A percentile compares a stretch with the other conserved stretches of the same genome.
phyloP scores from a whole-genome alignment of 345 rosid species.

The Orychophragmus violaceus region DNA sequence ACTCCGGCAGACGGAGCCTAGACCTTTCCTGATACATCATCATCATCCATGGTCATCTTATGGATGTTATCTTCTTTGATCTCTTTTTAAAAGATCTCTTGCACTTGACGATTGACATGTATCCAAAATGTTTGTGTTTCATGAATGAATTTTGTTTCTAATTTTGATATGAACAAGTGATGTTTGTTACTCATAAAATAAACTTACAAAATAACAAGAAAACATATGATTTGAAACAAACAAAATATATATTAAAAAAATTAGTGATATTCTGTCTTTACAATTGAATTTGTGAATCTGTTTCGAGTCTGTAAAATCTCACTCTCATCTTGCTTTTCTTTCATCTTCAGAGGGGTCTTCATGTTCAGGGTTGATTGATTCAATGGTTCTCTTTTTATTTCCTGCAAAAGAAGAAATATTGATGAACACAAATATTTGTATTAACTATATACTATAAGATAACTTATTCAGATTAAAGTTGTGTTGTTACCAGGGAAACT shows the following conservation, averaged over 20 bases:
- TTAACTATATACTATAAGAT: not conserved
- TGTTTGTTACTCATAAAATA: slow-evolving; percentile 4
- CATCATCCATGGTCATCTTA: slow-evolving; percentile 15
- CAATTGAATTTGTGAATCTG: not conserved
- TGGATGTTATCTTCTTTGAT: not conserved
- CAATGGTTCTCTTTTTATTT: slow-evolving; percentile 14
- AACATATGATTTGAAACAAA: slow-evolving; percentile 12
- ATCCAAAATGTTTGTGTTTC: slow-evolving; percentile 11
- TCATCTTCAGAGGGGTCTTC: not conserved
- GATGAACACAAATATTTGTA: not conserved
- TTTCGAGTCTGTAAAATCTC: not conserved
- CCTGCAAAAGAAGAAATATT: slow-evolving; percentile 10
- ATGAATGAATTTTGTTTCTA: not conserved
- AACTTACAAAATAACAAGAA: slow-evolving; percentile 5
- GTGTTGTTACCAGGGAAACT: slow-evolving; percentile 77
- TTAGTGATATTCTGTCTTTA: not conserved
- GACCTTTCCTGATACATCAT: not conserved
- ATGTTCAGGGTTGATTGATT: not conserved
- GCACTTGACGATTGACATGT: slow-evolving; percentile 12
- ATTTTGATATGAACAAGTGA: slow-evolving; percentile 5
- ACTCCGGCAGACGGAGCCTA: slow-evolving; percentile 74
- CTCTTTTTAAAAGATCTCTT: not conserved
- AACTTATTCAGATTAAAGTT: not conserved
- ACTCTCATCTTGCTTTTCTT: slow-evolving; percentile 2
- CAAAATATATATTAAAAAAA: not conserved